Evolutionary conservation across 2,329 filamentous ascomycete genomes (phyloP).

Genomic region (Cercospora sp.): DNA sequence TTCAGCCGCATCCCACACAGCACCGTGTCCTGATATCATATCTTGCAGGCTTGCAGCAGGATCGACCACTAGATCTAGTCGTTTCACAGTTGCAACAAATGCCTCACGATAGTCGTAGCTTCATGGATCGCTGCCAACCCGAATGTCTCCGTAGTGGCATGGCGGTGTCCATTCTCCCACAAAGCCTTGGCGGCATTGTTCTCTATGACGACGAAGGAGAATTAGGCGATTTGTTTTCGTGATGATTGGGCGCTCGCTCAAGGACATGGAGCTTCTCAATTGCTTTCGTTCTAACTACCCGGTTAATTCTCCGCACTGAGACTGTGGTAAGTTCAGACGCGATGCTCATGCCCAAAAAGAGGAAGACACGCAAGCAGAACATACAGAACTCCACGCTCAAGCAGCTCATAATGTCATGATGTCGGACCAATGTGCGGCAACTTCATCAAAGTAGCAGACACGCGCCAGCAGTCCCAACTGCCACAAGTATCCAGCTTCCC

Average conservation of each 20-base stretch:
- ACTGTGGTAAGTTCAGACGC: not conserved
- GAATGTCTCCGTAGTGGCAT: not conserved
- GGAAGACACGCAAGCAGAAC: not conserved
- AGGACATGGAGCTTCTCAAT: not conserved
- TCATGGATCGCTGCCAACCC: not conserved
- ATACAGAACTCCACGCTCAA: not conserved
- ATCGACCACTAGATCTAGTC: not conserved
- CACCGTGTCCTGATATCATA: not conserved
- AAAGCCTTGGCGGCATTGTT: not conserved
- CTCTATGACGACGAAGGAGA: not conserved
- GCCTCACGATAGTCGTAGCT: not conserved
- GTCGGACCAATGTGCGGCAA: not conserved
- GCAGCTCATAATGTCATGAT: not conserved
- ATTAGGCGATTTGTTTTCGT: not conserved
- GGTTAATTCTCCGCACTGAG: too few species aligned
- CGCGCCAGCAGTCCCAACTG: not conserved
- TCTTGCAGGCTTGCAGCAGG: not conserved
- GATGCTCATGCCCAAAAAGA: not conserved
- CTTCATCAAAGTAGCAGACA: not conserved
- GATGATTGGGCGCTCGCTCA: not conserved
- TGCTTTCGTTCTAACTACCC: too few species aligned
- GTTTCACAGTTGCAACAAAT: not conserved
- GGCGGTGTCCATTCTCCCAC: not conserved
- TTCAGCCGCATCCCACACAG: not conserved
- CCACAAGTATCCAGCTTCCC: constrained; percentile 1